Percentiles rank a stretch among this genome's conserved stretches.
These are phyloP conservation scores for Venturia pyrina DNA, from an alignment of 2,329 filamentous ascomycete genomes.

Conservation along the genomic window DNA sequence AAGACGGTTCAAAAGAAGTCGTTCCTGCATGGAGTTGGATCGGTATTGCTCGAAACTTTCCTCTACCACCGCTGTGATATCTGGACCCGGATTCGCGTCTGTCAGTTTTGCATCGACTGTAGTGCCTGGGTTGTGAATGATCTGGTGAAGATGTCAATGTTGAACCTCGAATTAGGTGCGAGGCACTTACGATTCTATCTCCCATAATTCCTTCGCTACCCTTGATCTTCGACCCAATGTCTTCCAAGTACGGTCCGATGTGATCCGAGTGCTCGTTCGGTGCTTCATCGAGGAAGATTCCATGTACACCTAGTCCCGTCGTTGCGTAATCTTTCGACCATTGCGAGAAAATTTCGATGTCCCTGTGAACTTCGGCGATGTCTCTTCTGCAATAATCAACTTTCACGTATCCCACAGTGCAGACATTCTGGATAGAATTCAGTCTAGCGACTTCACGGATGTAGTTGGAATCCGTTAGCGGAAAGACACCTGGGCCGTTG, in stretches of 20 bases:
- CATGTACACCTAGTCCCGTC: constrained; percentile 2
- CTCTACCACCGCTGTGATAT: constrained; percentile 5
- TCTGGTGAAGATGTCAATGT: background rate
- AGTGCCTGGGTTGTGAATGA: constrained; percentile 7
- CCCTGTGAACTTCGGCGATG: background rate
- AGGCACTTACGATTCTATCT: background rate
- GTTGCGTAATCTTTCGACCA: constrained; percentile 1
- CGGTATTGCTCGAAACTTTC: background rate
- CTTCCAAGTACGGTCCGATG: background rate
- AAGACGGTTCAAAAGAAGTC: background rate
- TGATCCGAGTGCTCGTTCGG: background rate
- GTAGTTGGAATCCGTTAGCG: background rate
- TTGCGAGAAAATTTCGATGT: background rate
- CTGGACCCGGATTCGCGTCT: background rate
- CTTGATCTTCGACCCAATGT: background rate
- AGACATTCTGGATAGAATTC: constrained; percentile 2
- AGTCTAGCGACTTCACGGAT: background rate
- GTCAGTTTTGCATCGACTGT: constrained; percentile 1
- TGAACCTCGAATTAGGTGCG: background rate
- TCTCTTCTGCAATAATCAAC: background rate
- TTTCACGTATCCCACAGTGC: constrained; percentile 3
- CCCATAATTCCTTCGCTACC: background rate
- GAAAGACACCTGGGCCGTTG: constrained; percentile 3
- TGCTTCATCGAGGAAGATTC: constrained; percentile 9
- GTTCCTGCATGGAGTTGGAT: background rate